Evolutionary conservation across 257 asterid species (phyloP).

Genomic region (Solanum gracilifrons): DNA sequence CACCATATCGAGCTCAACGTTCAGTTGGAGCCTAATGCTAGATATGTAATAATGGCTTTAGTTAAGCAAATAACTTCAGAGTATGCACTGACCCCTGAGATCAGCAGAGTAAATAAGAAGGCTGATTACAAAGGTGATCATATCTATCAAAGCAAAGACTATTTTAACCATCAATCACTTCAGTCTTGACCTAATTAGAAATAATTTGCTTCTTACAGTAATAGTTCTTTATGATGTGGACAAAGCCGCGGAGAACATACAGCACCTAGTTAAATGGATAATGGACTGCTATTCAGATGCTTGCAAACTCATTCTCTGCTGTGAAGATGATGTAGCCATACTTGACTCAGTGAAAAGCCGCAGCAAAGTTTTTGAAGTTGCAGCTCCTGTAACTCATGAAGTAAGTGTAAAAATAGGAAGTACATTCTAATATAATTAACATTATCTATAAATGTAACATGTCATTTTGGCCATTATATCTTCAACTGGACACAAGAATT

Average conservation of each 20-base stretch:
- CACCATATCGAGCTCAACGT: slow-evolving; percentile 80
- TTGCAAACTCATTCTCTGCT: slow-evolving; percentile 66
- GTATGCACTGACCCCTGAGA: slow-evolving; percentile 51
- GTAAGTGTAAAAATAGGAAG: slow-evolving; percentile 19
- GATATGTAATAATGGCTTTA: slow-evolving; percentile 59
- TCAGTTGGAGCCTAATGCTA: slow-evolving; percentile 47
- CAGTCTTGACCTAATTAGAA: not conserved
- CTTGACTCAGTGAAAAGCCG: slow-evolving; percentile 59
- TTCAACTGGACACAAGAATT: not conserved
- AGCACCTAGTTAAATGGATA: slow-evolving; percentile 72
- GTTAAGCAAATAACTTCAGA: slow-evolving; percentile 60
- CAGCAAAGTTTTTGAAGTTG: slow-evolving; percentile 45
- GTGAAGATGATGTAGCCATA: slow-evolving; percentile 58
- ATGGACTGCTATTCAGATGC: slow-evolving; percentile 80
- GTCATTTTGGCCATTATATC: not conserved
- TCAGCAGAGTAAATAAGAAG: slow-evolving; percentile 35
- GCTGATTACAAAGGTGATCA: slow-evolving; percentile 58
- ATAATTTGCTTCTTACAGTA: slow-evolving; percentile 22
- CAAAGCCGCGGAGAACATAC: slow-evolving; percentile 70
- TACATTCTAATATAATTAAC: not conserved
- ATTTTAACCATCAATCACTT: not conserved
- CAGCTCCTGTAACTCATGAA: slow-evolving; percentile 59
- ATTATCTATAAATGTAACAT: not conserved
- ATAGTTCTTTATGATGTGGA: slow-evolving; percentile 68
- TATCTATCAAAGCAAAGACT: not conserved